A percentile compares a stretch with the other conserved stretches of the same genome.
Evolutionary conservation across 257 asterid genomes (phyloP).

Genomic region (Solanum rostratum): DNA sequence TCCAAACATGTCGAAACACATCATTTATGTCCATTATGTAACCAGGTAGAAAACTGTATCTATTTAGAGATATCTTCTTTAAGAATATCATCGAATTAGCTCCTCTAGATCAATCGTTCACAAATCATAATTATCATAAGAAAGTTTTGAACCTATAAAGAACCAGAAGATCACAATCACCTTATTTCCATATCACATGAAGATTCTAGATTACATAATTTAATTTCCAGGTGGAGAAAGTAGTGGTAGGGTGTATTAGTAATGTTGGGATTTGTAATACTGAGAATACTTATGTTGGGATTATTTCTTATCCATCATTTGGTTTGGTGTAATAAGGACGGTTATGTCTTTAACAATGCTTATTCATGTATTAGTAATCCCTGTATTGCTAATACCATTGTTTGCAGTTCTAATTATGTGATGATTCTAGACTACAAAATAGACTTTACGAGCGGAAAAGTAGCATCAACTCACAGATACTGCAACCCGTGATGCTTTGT

Average conservation of each 20-base stretch:
- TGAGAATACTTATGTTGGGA: too few species aligned
- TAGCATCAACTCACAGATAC: conserved; percentile 52
- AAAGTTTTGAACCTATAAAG: not conserved
- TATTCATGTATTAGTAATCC: not conserved
- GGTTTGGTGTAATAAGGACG: not conserved
- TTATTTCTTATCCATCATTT: too few species aligned
- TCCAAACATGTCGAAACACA: not conserved
- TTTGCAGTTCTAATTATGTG: not conserved
- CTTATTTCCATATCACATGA: not conserved
- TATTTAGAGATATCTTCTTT: not conserved
- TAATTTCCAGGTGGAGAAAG: not conserved
- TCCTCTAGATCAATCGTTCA: not conserved
- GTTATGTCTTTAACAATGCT: not conserved
- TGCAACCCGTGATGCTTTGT: conserved; percentile 74
- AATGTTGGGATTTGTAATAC: too few species aligned
- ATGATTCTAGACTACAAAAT: not conserved
- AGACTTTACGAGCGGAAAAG: not conserved
- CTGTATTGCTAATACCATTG: not conserved
- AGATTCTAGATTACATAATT: not conserved
- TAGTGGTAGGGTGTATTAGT: not conserved
- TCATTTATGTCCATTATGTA: not conserved
- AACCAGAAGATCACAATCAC: not conserved
- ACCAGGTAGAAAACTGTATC: not conserved
- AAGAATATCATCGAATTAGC: not conserved
- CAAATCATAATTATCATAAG: not conserved